Evolutionary conservation across 2,329 filamentous ascomycete species (phyloP).

Genomic region (Aspergillus quadricinctus): DNA sequence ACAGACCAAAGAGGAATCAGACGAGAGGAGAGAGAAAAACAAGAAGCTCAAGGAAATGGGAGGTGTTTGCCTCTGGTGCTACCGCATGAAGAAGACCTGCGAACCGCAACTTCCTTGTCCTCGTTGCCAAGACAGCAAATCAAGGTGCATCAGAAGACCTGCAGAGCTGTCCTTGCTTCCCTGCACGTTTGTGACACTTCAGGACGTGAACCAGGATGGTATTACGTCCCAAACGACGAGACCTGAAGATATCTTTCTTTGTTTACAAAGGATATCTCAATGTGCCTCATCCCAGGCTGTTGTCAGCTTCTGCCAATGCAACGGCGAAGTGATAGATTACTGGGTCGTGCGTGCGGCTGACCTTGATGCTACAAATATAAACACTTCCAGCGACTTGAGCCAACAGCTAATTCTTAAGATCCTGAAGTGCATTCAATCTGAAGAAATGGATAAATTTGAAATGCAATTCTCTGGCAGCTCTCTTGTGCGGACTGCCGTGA

Average conservation of each 20-base stretch:
- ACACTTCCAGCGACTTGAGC: constrained; percentile 1
- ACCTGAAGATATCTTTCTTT: not conserved
- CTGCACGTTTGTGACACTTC: not conserved
- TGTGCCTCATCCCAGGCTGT: constrained; percentile 1
- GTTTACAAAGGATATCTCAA: constrained; percentile 3
- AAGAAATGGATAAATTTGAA: constrained; percentile 3
- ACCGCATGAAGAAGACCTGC: constrained; percentile 26
- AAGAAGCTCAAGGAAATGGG: constrained; percentile 18
- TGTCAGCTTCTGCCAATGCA: constrained; percentile 12
- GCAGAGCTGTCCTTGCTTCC: constrained; percentile 15
- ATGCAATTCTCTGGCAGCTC: not conserved
- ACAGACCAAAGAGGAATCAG: constrained; percentile 11
- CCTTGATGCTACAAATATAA: not conserved
- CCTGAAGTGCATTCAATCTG: constrained; percentile 2
- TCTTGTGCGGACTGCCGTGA: constrained; percentile 8
- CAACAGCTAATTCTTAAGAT: constrained; percentile 5
- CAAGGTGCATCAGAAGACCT: constrained; percentile 19
- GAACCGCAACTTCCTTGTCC: constrained; percentile 15
- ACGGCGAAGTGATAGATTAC: not conserved
- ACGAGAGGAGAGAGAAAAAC: constrained; percentile 13
- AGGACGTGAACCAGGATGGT: not conserved
- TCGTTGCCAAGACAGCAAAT: constrained; percentile 11
- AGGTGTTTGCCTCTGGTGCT: constrained; percentile 27
- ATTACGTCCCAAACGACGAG: not conserved
- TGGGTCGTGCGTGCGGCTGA: constrained; percentile 8